Evolutionary conservation across 1,284 basidiomycete genomes (phyloP), one percentile per base, ranked within the genome.

Genomic region (Moniliophthora roreri): DNA sequence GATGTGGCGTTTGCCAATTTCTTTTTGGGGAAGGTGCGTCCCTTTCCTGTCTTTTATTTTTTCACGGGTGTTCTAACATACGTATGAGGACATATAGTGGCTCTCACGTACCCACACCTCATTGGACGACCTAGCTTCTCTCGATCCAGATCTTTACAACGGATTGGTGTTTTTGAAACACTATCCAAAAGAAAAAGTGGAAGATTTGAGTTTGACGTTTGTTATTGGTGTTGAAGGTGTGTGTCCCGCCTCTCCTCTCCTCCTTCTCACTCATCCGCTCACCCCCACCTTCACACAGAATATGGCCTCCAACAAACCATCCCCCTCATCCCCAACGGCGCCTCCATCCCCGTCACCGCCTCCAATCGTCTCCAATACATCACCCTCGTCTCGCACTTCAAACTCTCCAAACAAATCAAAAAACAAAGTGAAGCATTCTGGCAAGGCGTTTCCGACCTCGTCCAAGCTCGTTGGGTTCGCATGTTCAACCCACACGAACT

Each of bases 401-500:
- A 88, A 47, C 79, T 99, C 23, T 94, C 86, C 65, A 85, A 81
- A 61, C 95, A 98, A 71, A 96, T 99, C 63, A 86, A 85, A 61
- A 71, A 74, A 52, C 96, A 99, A 73, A 93, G 88, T 63, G 81
- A 85, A 46, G 93, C 85, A 28, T 47, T 21, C 39, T 45, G 1
- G 20, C 38, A 24, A 15, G 21, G 23, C 23, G 32, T 36, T 15
- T 34, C 47, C 35, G 13, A 13, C 38, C 16, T 46, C 36, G 55
- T 62, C 55, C n/a, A 49, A 6, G 23, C 56, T 48, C 15, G 28
- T 60, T 45, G 21, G 50, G 55, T 9, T 53, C 90, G 92, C 40
- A 95, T 97, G 91, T 98, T 97, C 73, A 94, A 96, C 67, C 93
- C 95, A 64, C 87, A 91, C 64, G 95, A 97, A 69, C 75, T 96